Evolutionary conservation across 75 land plant genomes (phyloP), one percentile per base, ranked within the genome.

Genomic region (Cryptomeria japonica): DNA sequence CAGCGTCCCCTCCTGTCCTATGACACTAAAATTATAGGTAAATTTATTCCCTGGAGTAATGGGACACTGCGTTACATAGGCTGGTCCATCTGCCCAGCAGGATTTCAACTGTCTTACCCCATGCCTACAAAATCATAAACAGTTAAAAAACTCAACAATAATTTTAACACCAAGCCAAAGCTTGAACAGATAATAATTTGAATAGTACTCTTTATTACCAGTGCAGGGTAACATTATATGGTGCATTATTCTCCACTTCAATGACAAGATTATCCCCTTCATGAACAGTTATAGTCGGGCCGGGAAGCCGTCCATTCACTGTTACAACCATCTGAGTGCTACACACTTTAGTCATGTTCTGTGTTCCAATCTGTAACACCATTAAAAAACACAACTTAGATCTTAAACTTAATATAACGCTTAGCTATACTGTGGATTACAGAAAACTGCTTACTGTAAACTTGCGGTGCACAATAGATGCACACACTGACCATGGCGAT

Each of bases 291-390:
- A 93, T 90, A 22, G 90, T 91, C 77, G 93, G 93, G 41, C 93
- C 93, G 47, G 93, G 93, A 88, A 87, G 90, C 85, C 86, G 6
- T 14, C 93, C 92, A 77, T 93, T 93, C 25, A 93, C 90, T 7
- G 93, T 90, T 1, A 93, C 37, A 51, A 93, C 51, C 38, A n/a
- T 56, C 87, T 89, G 90, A 19, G 88, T 84, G 42, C 89, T 85
- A 84, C 93, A 93, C 34, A 91, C 53, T 4, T 90, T 82, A 3
- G 85, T 90, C 31, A 91, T 89, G 8, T 44, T 44, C 47, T 44
- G 47, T 44, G 47, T 7, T 3, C 47, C 47, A 44, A 44, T 7
- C 47, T 44, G 47, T 44, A 44, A 44, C 47, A 44, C 7, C n/a
- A 8, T 5, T 44, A 44, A 44, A 44, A 44, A 44, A 44, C 6